phyloP scores from a whole-genome alignment of 345 rosid species.

The Trapa bicornis region DNA sequence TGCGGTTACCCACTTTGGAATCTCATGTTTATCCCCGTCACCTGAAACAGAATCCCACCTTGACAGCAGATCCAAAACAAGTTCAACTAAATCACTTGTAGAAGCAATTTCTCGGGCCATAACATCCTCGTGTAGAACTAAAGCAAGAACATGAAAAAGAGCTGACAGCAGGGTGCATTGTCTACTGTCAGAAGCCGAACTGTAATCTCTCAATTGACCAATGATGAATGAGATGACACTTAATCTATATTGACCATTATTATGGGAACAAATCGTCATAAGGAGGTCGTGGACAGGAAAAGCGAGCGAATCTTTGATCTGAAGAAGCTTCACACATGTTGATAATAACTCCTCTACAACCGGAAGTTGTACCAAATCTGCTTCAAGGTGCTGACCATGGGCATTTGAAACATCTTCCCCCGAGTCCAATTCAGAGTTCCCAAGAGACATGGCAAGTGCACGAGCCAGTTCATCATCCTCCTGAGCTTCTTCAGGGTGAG shows the following conservation, averaged over 20 bases:
- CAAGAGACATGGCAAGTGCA: slow-evolving; percentile 93
- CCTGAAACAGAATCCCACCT: slow-evolving; percentile 56
- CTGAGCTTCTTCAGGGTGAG: slow-evolving; percentile 80
- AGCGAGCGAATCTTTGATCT: slow-evolving; percentile 78
- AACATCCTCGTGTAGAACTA: slow-evolving; percentile 78
- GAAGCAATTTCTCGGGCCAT: slow-evolving; percentile 76
- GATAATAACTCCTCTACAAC: slow-evolving; percentile 76
- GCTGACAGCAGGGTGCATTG: slow-evolving; percentile 45
- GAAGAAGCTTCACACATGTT: slow-evolving; percentile 75
- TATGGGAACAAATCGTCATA: slow-evolving; percentile 70
- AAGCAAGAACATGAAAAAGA: slow-evolving; percentile 81
- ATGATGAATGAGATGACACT: slow-evolving; percentile 64
- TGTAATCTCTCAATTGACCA: slow-evolving; percentile 49
- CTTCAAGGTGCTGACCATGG: slow-evolving; percentile 38
- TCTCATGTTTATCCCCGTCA: slow-evolving; percentile 36
- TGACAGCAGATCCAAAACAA: slow-evolving; percentile 57
- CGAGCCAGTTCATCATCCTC: slow-evolving; percentile 99
- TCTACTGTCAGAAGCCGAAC: slow-evolving; percentile 39
- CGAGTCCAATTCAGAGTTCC: slow-evolving; percentile 73
- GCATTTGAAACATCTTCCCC: slow-evolving; percentile 50
- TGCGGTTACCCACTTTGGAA: slow-evolving; percentile 89
- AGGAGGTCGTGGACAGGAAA: slow-evolving; percentile 88
- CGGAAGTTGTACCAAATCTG: slow-evolving; percentile 74
- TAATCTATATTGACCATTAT: slow-evolving; percentile 74
- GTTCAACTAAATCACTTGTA: slow-evolving; percentile 58